phyloP scores from a whole-genome alignment of 73 alveolate genomes.

The Diophrys sp. region DNA sequence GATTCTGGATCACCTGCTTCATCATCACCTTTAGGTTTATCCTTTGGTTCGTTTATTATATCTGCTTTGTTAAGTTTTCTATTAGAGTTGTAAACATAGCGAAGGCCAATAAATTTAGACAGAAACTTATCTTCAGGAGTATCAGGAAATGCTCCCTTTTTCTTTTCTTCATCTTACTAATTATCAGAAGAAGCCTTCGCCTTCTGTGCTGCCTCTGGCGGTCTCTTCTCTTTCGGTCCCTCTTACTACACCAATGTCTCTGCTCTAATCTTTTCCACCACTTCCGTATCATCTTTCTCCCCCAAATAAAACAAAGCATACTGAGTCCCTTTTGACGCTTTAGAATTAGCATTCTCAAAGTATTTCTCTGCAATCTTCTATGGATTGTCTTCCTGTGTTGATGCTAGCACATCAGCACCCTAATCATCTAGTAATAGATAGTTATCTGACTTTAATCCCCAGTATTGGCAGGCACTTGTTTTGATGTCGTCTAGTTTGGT shows the following conservation, averaged over 20 bases:
- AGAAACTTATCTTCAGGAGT: constrained; percentile 11
- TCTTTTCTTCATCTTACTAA: neutral
- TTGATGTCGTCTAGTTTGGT: constrained; percentile 3
- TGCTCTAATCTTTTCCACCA: neutral
- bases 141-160: neutral
- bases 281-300: neutral
- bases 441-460: neutral
- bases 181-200: neutral
- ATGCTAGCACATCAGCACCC: neutral
- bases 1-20: too few species aligned
- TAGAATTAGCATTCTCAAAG: neutral
- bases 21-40: too few species aligned
- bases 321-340: neutral
- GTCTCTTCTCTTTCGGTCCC: neutral
- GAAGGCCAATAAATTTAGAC: constrained; percentile 5
- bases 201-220: too few species aligned
- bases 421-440: neutral
- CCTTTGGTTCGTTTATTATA: neutral
- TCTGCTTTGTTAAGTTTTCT: neutral
- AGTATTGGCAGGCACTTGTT: neutral
- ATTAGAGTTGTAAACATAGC: neutral
- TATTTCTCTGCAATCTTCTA: neutral
- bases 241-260: neutral
- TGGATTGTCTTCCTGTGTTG: neutral
- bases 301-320: neutral